Percentiles rank a stretch among this genome's conserved stretches.
These are phyloP conservation scores for Leucogyrophana mollusca DNA, from an alignment of 768 basidiomycete genomes.

Conservation along the genomic window DNA sequence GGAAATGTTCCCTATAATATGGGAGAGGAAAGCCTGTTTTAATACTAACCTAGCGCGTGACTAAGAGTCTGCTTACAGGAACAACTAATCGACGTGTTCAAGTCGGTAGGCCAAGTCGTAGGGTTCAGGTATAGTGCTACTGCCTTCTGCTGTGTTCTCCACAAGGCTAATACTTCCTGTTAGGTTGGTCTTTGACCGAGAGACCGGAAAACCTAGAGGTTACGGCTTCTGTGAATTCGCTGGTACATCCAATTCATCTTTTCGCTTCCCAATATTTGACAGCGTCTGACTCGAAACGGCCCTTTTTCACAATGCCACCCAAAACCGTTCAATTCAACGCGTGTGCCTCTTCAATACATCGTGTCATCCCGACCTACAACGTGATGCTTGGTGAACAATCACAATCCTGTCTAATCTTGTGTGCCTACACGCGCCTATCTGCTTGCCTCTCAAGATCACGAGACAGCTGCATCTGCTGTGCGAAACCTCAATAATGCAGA, in stretches of 20 bases:
- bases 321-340: slow-evolving; percentile 5
- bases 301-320: slow-evolving; percentile 11
- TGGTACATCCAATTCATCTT: slow-evolving; percentile 55
- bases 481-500: slow-evolving; percentile 93
- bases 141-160: neutral
- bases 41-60: neutral
- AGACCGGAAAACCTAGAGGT: slow-evolving; percentile 92
- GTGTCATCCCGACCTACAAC: neutral
- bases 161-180: slow-evolving; percentile 7
- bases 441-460: slow-evolving; percentile 65
- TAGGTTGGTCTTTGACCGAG: slow-evolving; percentile 86
- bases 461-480: slow-evolving; percentile 93
- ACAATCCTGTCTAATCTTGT: slow-evolving; percentile 4
- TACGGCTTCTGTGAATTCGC: slow-evolving; percentile 94
- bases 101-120: slow-evolving; percentile 82
- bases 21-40: slow-evolving; percentile 56
- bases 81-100: slow-evolving; percentile 85
- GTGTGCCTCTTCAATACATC: neutral
- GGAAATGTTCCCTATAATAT: slow-evolving; percentile 92
- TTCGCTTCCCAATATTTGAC: slow-evolving; percentile 20
- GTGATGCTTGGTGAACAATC: neutral
- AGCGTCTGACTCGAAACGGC: slow-evolving; percentile 38
- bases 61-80: slow-evolving; percentile 43
- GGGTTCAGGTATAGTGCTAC: slow-evolving; percentile 68
- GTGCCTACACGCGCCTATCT: slow-evolving; percentile 6